phyloP scores from a whole-genome alignment of 805 yeast genomes.

The Kazachstania kunashirensis region DNA sequence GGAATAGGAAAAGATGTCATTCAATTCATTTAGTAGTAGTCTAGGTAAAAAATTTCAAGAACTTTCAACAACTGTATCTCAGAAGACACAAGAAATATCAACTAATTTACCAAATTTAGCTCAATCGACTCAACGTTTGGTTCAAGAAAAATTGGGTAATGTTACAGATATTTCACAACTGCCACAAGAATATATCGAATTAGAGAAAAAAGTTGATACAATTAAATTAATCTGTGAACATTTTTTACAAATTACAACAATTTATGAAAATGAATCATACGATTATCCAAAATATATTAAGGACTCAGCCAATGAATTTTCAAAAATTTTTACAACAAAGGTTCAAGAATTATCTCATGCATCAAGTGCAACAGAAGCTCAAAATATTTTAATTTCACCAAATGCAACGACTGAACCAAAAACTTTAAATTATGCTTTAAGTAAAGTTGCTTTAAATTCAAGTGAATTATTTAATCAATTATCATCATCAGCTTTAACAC shows the following conservation, averaged over 20 bases:
- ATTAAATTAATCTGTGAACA: conserved; percentile 57
- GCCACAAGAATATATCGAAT: conserved; percentile 69
- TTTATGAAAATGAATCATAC: conserved; percentile 66
- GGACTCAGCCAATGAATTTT: conserved; percentile 67
- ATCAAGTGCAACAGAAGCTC: conserved; percentile 72
- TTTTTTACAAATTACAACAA: conserved; percentile 41
- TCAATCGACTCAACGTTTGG: conserved; percentile 66
- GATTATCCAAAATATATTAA: conserved; percentile 70
- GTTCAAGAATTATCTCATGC: conserved; percentile 63
- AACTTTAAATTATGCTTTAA: conserved; percentile 73
- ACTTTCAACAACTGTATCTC: conserved; percentile 23
- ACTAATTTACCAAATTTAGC: conserved; percentile 62
- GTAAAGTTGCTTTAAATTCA: conserved; percentile 55
- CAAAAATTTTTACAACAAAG: conserved; percentile 53
- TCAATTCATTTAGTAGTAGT: conserved; percentile 19
- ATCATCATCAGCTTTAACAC: conserved; percentile 5
- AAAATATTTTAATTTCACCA: conserved; percentile 49
- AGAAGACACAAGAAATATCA: conserved; percentile 35
- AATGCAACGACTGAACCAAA: conserved; percentile 52
- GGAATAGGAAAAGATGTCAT: conserved; percentile 21
- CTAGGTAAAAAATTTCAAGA: conserved; percentile 26
- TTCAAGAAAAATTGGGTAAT: conserved; percentile 72
- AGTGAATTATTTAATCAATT: conserved; percentile 27
- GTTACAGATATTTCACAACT: conserved; percentile 77
- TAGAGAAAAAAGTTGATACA: conserved; percentile 66